phyloP scores from a whole-genome alignment of 2,329 filamentous ascomycete genomes.

The Purpureocillium takamizusanense region DNA sequence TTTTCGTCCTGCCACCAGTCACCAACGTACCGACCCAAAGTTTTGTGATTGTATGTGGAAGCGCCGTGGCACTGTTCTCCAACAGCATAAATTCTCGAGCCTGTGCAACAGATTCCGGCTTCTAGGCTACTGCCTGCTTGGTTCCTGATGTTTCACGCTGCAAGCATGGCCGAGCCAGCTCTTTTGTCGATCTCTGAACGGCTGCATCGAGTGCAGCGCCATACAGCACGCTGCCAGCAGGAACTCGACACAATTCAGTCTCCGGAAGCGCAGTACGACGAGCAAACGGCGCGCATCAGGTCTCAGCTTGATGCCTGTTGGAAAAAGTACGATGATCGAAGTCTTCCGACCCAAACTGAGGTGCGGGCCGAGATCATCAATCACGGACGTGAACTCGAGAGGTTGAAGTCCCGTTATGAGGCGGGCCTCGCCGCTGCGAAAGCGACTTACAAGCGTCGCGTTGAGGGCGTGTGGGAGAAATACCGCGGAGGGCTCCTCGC shows the following conservation, averaged over 20 bases:
- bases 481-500: neutral
- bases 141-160: no score
- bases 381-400: neutral
- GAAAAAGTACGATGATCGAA: neutral
- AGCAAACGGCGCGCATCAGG: neutral
- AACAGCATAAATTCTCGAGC: no score
- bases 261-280: neutral
- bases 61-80: no score
- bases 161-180: no score
- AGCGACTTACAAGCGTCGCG: neutral
- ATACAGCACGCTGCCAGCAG: neutral
- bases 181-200: neutral
- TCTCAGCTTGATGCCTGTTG: neutral
- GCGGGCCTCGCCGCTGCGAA: neutral
- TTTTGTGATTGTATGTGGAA: no score
- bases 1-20: no score
- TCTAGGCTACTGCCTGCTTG: no score
- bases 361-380: neutral
- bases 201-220: neutral
- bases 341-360: no score
- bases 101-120: no score
- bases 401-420: neutral
- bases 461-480: neutral
- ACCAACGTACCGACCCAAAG: no score
- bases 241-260: neutral